These are phyloP conservation scores for Suillus plorans DNA, from an alignment of 768 basidiomycete genomes.

Conservation along the genomic window DNA sequence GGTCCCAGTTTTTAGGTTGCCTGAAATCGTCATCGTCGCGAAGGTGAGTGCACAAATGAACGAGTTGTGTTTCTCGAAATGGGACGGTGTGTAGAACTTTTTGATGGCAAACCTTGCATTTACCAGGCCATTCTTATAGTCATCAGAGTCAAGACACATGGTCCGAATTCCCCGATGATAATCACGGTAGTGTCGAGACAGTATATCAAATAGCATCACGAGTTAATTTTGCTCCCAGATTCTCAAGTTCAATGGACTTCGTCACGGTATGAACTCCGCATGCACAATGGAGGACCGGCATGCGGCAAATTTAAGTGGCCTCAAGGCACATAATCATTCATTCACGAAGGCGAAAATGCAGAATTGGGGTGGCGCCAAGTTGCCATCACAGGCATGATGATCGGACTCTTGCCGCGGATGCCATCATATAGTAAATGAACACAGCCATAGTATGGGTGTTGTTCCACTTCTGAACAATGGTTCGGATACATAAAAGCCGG, in stretches of 20 bases:
- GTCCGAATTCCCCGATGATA: not conserved
- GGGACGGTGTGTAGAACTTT: not conserved
- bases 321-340: not conserved
- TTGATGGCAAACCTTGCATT: not conserved
- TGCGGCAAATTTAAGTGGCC: not conserved
- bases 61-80: not conserved
- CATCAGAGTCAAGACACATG: not conserved
- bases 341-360: not conserved
- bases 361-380: not conserved
- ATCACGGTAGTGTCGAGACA: not conserved
- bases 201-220: not conserved
- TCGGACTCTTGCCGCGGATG: not conserved
- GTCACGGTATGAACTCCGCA: not conserved
- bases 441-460: not conserved
- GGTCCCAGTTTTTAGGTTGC: not conserved
- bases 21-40: not conserved
- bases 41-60: not conserved
- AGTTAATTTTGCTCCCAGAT: not conserved
- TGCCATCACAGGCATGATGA: not conserved
- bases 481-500: not conserved
- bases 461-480: not conserved
- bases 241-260: not conserved
- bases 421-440: not conserved
- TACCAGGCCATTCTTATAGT: slow-evolving; percentile 1
- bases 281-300: not conserved